A percentile compares a stretch with the other conserved stretches of the same genome.
Evolutionary conservation across 192 early-diverging fungal genomes (phyloP).

Genomic region (Anaeromyces robustus): DNA sequence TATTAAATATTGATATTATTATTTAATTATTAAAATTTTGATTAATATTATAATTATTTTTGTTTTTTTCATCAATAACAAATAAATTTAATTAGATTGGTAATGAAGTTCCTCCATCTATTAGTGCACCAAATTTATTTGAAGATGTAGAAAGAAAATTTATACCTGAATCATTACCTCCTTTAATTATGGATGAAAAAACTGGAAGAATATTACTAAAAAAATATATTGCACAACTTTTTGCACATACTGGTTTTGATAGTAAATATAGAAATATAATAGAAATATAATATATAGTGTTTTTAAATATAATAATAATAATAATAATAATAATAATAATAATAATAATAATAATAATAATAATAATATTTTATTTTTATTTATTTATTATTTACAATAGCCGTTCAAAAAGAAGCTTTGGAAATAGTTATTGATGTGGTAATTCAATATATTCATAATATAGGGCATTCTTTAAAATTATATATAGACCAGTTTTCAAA

Average conservation of each 20-base stretch:
- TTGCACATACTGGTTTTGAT: constrained; percentile 85
- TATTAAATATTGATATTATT: too few species aligned
- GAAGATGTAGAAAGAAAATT: neutral
- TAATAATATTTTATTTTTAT: too few species aligned
- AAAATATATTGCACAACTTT: constrained; percentile 43
- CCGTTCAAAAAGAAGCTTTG: neutral
- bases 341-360: too few species aligned
- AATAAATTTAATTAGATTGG: neutral
- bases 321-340: too few species aligned
- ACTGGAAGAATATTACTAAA: constrained; percentile 41
- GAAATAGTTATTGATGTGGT: neutral
- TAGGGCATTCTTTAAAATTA: neutral
- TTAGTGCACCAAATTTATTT: neutral
- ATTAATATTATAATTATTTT: too few species aligned
- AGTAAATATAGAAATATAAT: constrained; percentile 10
- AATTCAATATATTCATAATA: neutral
- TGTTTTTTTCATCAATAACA: too few species aligned
- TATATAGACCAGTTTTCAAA: neutral
- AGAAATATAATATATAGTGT: neutral
- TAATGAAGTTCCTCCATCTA: neutral
- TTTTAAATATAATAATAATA: too few species aligned
- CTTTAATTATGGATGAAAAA: constrained; percentile 31
- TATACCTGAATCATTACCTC: constrained; percentile 15
- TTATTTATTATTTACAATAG: too few species aligned
- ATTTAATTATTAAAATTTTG: too few species aligned